These are phyloP conservation scores for Apiospora koreana DNA, from an alignment of 2,329 filamentous ascomycete genomes.

Conservation along the genomic window DNA sequence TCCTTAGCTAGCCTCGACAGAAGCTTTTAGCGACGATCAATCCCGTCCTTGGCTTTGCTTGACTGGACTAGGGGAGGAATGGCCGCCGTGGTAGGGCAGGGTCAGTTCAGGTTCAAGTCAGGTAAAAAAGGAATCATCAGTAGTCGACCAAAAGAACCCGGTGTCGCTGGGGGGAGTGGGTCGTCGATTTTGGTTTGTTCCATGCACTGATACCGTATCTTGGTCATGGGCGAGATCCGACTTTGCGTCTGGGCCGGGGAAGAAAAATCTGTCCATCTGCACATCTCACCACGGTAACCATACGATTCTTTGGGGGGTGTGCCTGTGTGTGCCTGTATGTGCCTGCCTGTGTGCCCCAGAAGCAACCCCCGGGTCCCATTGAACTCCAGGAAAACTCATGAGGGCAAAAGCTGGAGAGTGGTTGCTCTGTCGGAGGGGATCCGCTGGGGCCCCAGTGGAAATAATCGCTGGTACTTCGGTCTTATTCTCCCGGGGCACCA, in stretches of 20 bases:
- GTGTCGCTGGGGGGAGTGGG: background rate
- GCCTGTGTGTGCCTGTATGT: too few relatives aligned
- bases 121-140: too few relatives aligned
- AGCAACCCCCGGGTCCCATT: background rate
- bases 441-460: slow-evolving; percentile 20
- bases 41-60: slow-evolving; percentile 3
- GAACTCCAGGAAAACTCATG: slow-evolving; percentile 2
- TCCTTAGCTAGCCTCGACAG: background rate
- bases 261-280: background rate
- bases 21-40: background rate
- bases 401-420: slow-evolving; percentile 11
- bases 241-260: background rate
- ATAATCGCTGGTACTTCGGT: slow-evolving; percentile 20
- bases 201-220: background rate
- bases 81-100: background rate
- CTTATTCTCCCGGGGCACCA: slow-evolving; percentile 11
- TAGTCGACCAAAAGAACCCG: background rate
- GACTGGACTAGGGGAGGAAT: background rate
- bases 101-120: background rate
- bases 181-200: background rate
- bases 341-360: slow-evolving; percentile 9
- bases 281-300: slow-evolving; percentile 5
- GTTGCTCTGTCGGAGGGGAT: slow-evolving; percentile 5
- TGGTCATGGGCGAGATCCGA: slow-evolving; percentile 3
- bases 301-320: too few relatives aligned